Evolutionary conservation across 495 filamentous ascomycete species (phyloP), one percentile per base, ranked within the genome.

Genomic region (Mycothermus thermophilus): DNA sequence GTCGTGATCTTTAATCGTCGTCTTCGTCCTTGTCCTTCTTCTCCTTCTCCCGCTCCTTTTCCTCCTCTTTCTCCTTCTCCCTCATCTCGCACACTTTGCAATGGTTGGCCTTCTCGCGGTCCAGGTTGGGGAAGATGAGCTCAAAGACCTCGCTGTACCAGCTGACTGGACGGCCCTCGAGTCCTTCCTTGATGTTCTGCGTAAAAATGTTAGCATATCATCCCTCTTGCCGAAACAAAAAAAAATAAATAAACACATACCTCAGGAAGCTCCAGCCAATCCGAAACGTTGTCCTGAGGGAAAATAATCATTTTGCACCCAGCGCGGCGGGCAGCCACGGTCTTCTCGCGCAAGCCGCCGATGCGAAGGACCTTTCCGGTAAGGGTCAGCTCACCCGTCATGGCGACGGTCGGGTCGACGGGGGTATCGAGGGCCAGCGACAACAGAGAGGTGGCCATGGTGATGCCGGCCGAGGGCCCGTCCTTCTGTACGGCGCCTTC

Each of bases 311-410:
- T 95, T 63, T 79, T 90, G 39, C 85, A 92, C 38, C 92, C 92
- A 30, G 92, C 90, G 37, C 92, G 71, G 43, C 87, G 71, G 32
- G 92, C 92, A 31, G 92, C 92, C 33, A 99, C 90, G n/a, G 90
- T 93, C 75, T 99, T 99, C 70, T 99, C 92, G 37, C 92, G 69
- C 47, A 99, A 61, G 0, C 92, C 92, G 17, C 92, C 92, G 62
- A 99, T 99, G 47, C 92, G 71, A 35, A 99, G 63, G 5, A 99
- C 88, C 60, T 96, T 96, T 19, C 92, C 92, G 14, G 92, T 99
- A 32, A 99, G 81, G 0, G 92, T 99, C 44, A 99, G 61, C 62
- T 99, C 92, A 44, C 92, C 92, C 14, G 92, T 99, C 92, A 99
- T 99, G 31, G 92, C 88, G 50, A 96, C 77, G 17, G 83, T 83